Evolutionary conservation across 2,329 filamentous ascomycete genomes (phyloP).

Genomic region (Cyclaneusma minus): DNA sequence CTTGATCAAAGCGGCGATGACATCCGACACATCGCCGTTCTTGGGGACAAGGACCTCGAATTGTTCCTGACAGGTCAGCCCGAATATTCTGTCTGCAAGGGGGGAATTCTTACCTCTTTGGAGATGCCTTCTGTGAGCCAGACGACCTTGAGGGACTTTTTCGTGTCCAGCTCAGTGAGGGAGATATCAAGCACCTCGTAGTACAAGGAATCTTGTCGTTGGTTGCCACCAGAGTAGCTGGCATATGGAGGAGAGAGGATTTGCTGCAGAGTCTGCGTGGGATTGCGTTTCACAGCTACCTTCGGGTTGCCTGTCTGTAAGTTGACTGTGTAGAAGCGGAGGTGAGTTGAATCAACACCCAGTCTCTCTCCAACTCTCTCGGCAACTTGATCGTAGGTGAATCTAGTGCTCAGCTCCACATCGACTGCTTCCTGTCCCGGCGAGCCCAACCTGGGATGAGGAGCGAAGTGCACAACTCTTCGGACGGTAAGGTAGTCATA

Average conservation of each 20-base stretch:
- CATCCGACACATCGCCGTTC: conserved; percentile 63
- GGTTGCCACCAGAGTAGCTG: conserved; percentile 52
- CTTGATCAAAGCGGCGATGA: conserved; percentile 61
- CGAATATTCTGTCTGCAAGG: neutral
- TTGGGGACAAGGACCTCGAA: conserved; percentile 79
- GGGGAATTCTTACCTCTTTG: conserved; percentile 57
- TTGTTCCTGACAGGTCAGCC: conserved; percentile 39
- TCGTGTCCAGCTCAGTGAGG: conserved; percentile 80
- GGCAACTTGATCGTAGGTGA: conserved; percentile 76
- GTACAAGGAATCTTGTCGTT: conserved; percentile 65
- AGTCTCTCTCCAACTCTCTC: conserved; percentile 70
- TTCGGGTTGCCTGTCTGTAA: conserved; percentile 64
- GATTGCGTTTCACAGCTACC: conserved; percentile 56
- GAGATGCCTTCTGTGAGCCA: conserved; percentile 81
- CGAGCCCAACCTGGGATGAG: conserved; percentile 40
- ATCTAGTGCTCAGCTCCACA: conserved; percentile 70
- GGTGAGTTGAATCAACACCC: conserved; percentile 64
- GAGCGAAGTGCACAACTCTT: conserved; percentile 62
- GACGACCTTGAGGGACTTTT: conserved; percentile 70
- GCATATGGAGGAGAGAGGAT: conserved; percentile 67
- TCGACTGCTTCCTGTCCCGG: conserved; percentile 44
- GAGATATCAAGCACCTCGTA: conserved; percentile 94
- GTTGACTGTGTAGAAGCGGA: conserved; percentile 84
- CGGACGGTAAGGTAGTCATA: conserved; percentile 89
- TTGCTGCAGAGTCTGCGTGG: conserved; percentile 49